Conservation (phyloP, 441 rosid species). For the Syzygium malaccense region DNA sequence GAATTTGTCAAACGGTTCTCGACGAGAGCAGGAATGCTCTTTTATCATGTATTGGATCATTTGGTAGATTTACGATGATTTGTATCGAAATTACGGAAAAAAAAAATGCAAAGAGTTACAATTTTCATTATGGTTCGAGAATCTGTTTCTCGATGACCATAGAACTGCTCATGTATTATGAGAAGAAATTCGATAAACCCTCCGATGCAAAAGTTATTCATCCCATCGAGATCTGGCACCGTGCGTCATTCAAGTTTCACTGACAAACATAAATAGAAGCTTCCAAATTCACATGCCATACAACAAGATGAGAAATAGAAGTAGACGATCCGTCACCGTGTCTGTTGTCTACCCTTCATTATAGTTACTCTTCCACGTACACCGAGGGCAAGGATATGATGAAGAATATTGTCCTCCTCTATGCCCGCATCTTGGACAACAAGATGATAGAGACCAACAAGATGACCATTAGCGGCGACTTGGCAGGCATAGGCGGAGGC, state of each 20-base stretch:
- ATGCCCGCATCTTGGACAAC: neutral
- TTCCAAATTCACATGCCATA: neutral
- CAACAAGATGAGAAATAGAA: neutral
- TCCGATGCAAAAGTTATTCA: too few relatives aligned
- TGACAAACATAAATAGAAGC: neutral
- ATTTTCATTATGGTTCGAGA: neutral
- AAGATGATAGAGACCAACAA: too few relatives aligned
- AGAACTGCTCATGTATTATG: neutral
- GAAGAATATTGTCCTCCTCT: neutral
- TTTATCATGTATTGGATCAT: accelerated
- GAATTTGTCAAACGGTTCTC: neutral
- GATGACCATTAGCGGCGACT: too few relatives aligned
- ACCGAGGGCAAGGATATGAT: neutral
- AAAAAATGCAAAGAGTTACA: neutral
- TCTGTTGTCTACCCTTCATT: too few relatives aligned
- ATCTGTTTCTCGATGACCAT: neutral
- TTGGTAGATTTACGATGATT: neutral
- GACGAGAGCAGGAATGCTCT: neutral
- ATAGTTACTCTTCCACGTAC: neutral
- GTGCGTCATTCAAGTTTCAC: neutral
- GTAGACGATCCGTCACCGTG: too few relatives aligned
- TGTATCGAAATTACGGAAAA: neutral
- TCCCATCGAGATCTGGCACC: neutral
- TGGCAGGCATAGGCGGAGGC: too few relatives aligned
- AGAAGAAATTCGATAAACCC: too few relatives aligned